Percentiles rank a stretch among this genome's conserved stretches.
Conservation (phyloP, 768 basidiomycete genomes). For the Tylopilus plumbeoviolaceoides region DNA sequence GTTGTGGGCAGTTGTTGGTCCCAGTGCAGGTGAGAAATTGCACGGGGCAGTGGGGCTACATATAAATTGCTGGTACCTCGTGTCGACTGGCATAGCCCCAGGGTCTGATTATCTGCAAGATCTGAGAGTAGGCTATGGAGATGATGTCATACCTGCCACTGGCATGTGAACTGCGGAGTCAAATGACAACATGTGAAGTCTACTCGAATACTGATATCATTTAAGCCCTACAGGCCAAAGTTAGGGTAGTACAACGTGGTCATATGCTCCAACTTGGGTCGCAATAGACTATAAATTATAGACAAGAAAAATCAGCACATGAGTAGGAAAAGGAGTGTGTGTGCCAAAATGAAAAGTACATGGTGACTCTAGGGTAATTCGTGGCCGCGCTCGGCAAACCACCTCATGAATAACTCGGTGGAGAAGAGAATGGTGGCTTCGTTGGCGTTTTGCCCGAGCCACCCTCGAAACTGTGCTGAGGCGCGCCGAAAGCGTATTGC, state of each 20-base stretch:
- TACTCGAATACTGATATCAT: background rate
- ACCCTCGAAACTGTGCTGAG: constrained; percentile 23
- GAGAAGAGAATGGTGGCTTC: constrained; percentile 8
- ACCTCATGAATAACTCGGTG: constrained; percentile 19
- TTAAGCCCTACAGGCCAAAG: constrained; percentile 6
- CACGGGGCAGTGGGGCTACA: background rate
- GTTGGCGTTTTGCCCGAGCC: background rate
- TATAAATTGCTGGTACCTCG: background rate
- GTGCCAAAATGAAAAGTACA: background rate
- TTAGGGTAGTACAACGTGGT: constrained; percentile 16
- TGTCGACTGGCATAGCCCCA: background rate
- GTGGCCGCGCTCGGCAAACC: background rate
- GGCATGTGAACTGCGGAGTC: too few relatives aligned
- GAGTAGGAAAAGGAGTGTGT: constrained; percentile 1
- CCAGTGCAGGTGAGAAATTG: background rate
- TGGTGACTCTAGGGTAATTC: background rate
- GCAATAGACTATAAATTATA: constrained; percentile 23
- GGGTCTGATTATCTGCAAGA: background rate
- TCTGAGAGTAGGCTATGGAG: background rate
- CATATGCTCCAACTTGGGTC: constrained; percentile 5
- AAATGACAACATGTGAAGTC: too few relatives aligned
- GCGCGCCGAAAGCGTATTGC: constrained; percentile 24
- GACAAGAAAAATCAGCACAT: constrained; percentile 4
- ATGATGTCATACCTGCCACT: background rate
- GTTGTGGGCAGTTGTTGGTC: constrained; percentile 2